These are phyloP conservation scores for Coemansia sp. DNA, from an alignment of 192 early-diverging fungal genomes.

Conservation along the genomic window DNA sequence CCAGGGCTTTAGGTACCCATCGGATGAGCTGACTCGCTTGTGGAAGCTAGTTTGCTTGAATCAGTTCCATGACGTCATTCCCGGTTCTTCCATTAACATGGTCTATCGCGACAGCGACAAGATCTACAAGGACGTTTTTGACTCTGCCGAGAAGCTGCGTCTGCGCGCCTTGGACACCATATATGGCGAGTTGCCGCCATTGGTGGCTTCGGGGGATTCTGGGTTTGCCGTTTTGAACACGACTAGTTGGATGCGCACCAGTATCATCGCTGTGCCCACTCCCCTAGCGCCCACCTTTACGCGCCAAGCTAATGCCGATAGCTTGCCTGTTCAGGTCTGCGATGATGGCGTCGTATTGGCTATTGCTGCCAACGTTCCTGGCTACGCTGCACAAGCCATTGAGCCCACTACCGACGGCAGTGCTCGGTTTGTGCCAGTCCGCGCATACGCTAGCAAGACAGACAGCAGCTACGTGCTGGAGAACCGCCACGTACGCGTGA, in stretches of 20 bases:
- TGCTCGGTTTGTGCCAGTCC: conserved; percentile 8
- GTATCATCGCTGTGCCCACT: conserved; percentile 63
- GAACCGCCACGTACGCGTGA: conserved; percentile 67
- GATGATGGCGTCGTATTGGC: conserved; percentile 4
- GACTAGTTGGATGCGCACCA: conserved; percentile 62
- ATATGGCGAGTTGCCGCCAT: conserved; percentile 14
- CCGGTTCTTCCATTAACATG: conserved; percentile 84
- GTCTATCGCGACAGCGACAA: conserved; percentile 84
- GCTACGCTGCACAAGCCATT: conserved; percentile 9
- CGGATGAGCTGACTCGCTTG: conserved; percentile 67
- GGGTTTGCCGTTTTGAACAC: conserved; percentile 61
- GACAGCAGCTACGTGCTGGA: conserved; percentile 58
- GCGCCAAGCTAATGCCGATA: not conserved
- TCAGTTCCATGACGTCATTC: conserved; percentile 97
- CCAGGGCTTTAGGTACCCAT: conserved; percentile 61
- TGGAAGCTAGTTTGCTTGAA: conserved; percentile 92
- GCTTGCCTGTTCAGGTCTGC: conserved; percentile 12
- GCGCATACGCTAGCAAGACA: conserved; percentile 4
- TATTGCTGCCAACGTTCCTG: conserved; percentile 31
- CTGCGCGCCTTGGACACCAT: conserved; percentile 43
- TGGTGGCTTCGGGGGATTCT: not conserved
- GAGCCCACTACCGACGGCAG: not conserved
- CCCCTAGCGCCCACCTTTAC: not conserved
- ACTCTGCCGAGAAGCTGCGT: conserved; percentile 48
- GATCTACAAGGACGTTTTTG: conserved; percentile 33